Percentiles rank a stretch among this genome's conserved stretches.
phyloP scores from a whole-genome alignment of 2,329 filamentous ascomycete species.

The Cercospora nicotianae region DNA sequence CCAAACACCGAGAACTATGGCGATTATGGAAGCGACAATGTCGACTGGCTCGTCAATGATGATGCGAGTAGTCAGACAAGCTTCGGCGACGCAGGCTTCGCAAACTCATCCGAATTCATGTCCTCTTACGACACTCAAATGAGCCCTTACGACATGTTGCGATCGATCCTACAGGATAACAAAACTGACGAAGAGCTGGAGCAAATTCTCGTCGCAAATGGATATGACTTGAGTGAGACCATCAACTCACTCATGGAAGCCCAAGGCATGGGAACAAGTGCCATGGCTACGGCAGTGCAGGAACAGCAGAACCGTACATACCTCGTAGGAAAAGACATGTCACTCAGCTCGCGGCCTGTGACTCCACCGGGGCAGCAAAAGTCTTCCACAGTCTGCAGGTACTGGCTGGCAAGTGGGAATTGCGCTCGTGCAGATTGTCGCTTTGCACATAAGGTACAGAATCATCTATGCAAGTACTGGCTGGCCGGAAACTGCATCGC shows the following conservation, averaged over 20 bases:
- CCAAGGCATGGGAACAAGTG: slow-evolving; percentile 53
- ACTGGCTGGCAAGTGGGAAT: slow-evolving; percentile 92
- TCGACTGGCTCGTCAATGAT: slow-evolving; percentile 92
- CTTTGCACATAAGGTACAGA: slow-evolving; percentile 94
- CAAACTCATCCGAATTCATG: slow-evolving; percentile 77
- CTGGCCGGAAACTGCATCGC: slow-evolving; percentile 93
- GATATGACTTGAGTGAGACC: slow-evolving; percentile 90
- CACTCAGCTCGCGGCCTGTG: slow-evolving; percentile 66
- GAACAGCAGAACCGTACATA: slow-evolving; percentile 57
- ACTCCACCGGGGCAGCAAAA: slow-evolving; percentile 77
- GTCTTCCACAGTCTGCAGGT: slow-evolving; percentile 91
- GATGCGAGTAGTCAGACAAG: slow-evolving; percentile 78
- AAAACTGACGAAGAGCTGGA: slow-evolving; percentile 94
- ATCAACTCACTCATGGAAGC: slow-evolving; percentile 84
- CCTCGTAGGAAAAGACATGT: slow-evolving; percentile 87
- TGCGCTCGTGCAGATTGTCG: slow-evolving; percentile 94
- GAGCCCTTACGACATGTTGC: slow-evolving; percentile 96
- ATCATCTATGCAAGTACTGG: slow-evolving; percentile 99
- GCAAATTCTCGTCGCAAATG: slow-evolving; percentile 80
- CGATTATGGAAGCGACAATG: slow-evolving; percentile 88
- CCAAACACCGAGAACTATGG: slow-evolving; percentile 83
- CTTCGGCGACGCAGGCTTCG: slow-evolving; percentile 70
- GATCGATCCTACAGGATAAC: slow-evolving; percentile 86
- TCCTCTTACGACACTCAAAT: slow-evolving; percentile 74
- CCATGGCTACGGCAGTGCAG: slow-evolving; percentile 32